Percentiles rank a stretch among this genome's conserved stretches.
Conservation (phyloP, 1,284 basidiomycete species). For the Xerocomus tenax region DNA sequence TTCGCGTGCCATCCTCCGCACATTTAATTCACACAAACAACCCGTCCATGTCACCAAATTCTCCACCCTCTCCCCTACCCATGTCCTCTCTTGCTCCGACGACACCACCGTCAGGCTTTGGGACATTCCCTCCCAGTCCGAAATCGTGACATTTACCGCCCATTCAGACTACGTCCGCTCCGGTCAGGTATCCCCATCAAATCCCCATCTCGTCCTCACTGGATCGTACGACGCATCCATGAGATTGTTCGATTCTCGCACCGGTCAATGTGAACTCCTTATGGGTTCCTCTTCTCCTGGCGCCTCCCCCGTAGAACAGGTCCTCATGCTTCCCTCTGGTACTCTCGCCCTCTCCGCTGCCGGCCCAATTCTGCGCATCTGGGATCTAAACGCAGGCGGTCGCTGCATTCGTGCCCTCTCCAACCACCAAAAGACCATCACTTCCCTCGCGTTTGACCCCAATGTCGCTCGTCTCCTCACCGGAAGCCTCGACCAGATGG, state of each 20-base stretch:
- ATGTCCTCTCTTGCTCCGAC: constrained; percentile 91
- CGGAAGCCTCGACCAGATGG: constrained; percentile 91
- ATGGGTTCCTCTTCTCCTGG: constrained; percentile 54
- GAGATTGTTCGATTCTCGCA: constrained; percentile 81
- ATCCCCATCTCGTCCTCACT: constrained; percentile 80
- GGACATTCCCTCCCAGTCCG: constrained; percentile 88
- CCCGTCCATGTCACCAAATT: constrained; percentile 94
- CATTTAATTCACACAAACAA: constrained; percentile 87
- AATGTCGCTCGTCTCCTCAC: constrained; percentile 75
- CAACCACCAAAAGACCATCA: constrained; percentile 98
- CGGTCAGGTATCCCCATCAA: constrained; percentile 75
- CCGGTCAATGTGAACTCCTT: constrained; percentile 73
- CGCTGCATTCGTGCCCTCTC: constrained; percentile 81
- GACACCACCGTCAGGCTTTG: constrained; percentile 91
- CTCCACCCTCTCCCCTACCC: constrained; percentile 71
- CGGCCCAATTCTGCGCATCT: constrained; percentile 88
- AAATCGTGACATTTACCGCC: constrained; percentile 69
- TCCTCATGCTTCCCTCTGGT: constrained; percentile 87
- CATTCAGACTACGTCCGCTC: constrained; percentile 96
- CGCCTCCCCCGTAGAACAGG: constrained; percentile 81
- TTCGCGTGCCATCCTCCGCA: constrained; percentile 88
- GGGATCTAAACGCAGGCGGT: constrained; percentile 92
- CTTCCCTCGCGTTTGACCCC: constrained; percentile 75
- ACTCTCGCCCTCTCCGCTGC: constrained; percentile 81
- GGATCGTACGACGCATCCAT: constrained; percentile 94